Conservation (phyloP, 345 rosid species). For the Limnanthes douglasii region DNA sequence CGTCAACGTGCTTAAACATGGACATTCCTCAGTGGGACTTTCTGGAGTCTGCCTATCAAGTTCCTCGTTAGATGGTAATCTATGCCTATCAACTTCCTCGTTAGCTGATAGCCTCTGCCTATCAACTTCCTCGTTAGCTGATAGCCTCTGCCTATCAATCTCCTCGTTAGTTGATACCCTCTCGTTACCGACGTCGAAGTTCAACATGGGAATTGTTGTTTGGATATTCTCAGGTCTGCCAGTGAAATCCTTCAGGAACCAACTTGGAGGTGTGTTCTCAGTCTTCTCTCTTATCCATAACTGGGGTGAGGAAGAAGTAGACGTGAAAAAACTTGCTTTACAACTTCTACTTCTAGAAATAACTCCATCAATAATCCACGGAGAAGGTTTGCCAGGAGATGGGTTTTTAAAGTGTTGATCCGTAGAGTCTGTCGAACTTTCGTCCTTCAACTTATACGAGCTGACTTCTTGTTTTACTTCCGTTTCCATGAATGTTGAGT, state of each 20-base stretch:
- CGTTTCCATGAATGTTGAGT: conserved; percentile 11
- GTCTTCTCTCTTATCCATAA: conserved; percentile 19
- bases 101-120: too few species aligned
- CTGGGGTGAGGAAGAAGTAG: conserved; percentile 12
- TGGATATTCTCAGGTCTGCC: conserved; percentile 24
- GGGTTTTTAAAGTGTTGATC: conserved; percentile 13
- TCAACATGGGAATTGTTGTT: conserved; percentile 13
- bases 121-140: too few species aligned
- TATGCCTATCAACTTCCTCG: too few species aligned
- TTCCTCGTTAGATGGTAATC: too few species aligned
- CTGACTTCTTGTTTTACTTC: conserved; percentile 16
- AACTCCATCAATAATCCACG: conserved; percentile 22
- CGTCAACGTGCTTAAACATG: conserved; percentile 6
- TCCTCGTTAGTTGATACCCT: conserved; percentile 18
- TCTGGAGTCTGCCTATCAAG: too few species aligned
- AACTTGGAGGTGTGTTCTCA: conserved; percentile 19
- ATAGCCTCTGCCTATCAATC: too few species aligned
- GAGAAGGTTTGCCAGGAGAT: conserved; percentile 21
- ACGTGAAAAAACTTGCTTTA: conserved; percentile 26
- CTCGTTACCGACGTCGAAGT: conserved; percentile 10
- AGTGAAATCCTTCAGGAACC: conserved; percentile 18
- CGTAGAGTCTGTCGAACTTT: conserved; percentile 5
- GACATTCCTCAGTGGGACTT: conserved; percentile 7
- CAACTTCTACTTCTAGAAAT: conserved; percentile 58
- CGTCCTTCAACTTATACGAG: conserved; percentile 22